Evolutionary conservation across 2,329 filamentous ascomycete species (phyloP).

Genomic region (Aspergillus ochraceus): DNA sequence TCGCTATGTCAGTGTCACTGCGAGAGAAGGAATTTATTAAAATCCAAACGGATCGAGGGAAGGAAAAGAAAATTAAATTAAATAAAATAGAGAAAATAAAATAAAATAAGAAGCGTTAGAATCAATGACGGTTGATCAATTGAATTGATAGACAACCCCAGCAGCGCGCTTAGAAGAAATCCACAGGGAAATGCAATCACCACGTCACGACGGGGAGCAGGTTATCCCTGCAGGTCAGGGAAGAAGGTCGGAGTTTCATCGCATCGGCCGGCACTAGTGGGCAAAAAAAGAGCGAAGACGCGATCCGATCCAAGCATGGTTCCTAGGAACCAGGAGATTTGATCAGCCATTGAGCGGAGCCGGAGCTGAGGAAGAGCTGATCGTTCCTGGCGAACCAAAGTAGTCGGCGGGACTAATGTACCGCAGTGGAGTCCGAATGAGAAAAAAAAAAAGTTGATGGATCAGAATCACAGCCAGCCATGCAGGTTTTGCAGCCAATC

Average conservation of each 20-base stretch:
- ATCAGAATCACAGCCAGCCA: not conserved
- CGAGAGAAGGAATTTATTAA: not conserved
- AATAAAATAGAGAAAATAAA: not conserved
- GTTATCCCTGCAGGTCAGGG: slow-evolving; percentile 7
- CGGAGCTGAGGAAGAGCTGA: slow-evolving; percentile 9
- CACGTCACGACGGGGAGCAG: slow-evolving; percentile 13
- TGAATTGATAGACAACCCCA: slow-evolving; percentile 3
- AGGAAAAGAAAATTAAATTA: not conserved
- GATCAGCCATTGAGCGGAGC: slow-evolving; percentile 5
- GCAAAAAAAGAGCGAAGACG: slow-evolving; percentile 8
- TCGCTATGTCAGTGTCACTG: not conserved
- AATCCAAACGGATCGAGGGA: not conserved
- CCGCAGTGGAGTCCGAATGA: not conserved
- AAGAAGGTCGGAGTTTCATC: slow-evolving; percentile 5
- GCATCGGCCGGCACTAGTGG: slow-evolving; percentile 4
- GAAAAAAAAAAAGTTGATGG: not conserved
- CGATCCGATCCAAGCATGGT: slow-evolving; percentile 18
- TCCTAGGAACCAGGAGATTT: slow-evolving; percentile 3
- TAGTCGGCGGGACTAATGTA: slow-evolving; percentile 4
- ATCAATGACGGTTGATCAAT: not conserved
- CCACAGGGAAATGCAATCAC: slow-evolving; percentile 11
- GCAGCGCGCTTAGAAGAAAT: slow-evolving; percentile 10
- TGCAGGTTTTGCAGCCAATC: not conserved
- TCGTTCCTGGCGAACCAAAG: slow-evolving; percentile 14
- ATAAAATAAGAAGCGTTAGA: not conserved